Evolutionary conservation across 352 stramenopile genomes (phyloP), one percentile per base, ranked within the genome.

Genomic region (Globisporangium mamillatum): DNA sequence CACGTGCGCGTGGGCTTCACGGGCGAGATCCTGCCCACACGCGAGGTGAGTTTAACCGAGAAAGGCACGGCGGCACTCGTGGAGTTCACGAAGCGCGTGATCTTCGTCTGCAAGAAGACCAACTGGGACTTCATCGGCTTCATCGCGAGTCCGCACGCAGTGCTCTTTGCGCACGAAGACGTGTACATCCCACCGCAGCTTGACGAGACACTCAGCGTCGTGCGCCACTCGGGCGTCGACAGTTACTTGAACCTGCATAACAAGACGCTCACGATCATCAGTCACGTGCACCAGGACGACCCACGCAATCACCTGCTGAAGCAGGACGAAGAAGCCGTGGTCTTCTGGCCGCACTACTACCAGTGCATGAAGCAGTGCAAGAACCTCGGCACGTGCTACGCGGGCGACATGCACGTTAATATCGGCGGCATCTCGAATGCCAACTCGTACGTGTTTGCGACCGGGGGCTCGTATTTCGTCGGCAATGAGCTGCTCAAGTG

Each of bases 381-480:
- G 53, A 78, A 84, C 63, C 62, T 92, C 38, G 77, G 73, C 57
- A 75, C 75, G 52, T 92, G 84, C 71, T 92, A 92, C 68, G 84
- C 84, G 12, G 84, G 84, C 25, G 84, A 92, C 64, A 92, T 92
- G 84, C 84, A 92, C 70, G 82, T 92, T 16, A 92, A 92, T 66
- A 81, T 91, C 59, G 84, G 79, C 2, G 82, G 84, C 66, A 71
- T 67, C 0, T 68, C 64, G 48, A 92, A 92, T 64, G 67, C 75
- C 34, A 92, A 92, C 56, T 92, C 82, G 67, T 92, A 92, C 75
- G 82, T 92, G 62, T 92, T 92, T 70, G 84, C 84, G 7, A 92
- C 84, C 0, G 84, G 84, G 7, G 84, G 84, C 4, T 90, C 81
- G 32, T 92, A 92, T 71, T 92, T 92, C 71, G 68, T 92, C 25